Evolutionary conservation across 1,284 basidiomycete genomes (phyloP).

Genomic region (Cryptococcus jaspeensis): DNA sequence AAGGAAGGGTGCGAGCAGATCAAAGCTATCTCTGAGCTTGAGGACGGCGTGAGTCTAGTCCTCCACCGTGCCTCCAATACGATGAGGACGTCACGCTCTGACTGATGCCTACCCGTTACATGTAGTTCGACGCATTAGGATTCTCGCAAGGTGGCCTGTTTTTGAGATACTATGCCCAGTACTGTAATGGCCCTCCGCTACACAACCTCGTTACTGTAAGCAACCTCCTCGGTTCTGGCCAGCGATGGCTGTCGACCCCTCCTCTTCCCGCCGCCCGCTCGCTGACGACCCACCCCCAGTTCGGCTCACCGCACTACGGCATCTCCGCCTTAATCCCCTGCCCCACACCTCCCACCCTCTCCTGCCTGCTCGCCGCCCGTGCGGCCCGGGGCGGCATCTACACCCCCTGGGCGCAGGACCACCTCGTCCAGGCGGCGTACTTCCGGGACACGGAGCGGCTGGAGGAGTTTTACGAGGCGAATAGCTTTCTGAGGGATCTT

Average conservation of each 20-base stretch:
- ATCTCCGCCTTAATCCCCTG: slow-evolving; percentile 50
- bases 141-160: slow-evolving; percentile 95
- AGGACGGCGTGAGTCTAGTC: slow-evolving; percentile 59
- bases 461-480: slow-evolving; percentile 66
- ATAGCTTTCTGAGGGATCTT: slow-evolving; percentile 55
- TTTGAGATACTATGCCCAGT: slow-evolving; percentile 82
- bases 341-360: slow-evolving; percentile 45
- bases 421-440: slow-evolving; percentile 89
- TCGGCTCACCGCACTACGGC: slow-evolving; percentile 54
- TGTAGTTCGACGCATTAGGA: slow-evolving; percentile 80
- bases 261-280: slow-evolving; percentile 2
- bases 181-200: slow-evolving; percentile 73
- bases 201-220: slow-evolving; percentile 79
- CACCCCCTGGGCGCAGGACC: slow-evolving; percentile 73
- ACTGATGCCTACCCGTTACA: neutral
- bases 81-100: too few relatives aligned
- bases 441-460: slow-evolving; percentile 81
- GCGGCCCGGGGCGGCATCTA: slow-evolving; percentile 75
- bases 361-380: slow-evolving; percentile 74
- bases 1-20: slow-evolving; percentile 58
- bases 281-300: slow-evolving; percentile 27
- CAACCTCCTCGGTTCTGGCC: slow-evolving; percentile 6
- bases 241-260: neutral
- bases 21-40: slow-evolving; percentile 65
- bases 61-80: too few relatives aligned